Conservation (phyloP, 352 stramenopile species). For the Pythium brachiatum region DNA sequence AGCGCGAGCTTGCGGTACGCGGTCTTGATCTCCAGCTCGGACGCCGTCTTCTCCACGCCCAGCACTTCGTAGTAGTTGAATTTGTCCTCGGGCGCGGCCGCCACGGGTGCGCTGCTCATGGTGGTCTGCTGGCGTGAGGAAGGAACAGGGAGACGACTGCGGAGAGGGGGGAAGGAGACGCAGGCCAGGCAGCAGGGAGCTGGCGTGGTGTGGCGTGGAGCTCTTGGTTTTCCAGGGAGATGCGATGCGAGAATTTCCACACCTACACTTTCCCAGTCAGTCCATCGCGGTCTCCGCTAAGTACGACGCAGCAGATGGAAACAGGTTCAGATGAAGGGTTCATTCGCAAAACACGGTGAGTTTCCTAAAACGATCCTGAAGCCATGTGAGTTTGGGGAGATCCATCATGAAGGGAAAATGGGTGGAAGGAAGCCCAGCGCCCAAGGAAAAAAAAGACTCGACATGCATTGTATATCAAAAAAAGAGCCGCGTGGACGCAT, state of each 20-base stretch:
- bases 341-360: slow-evolving; percentile 9
- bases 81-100: slow-evolving; percentile 47
- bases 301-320: slow-evolving; percentile 7
- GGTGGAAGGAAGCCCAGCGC: slow-evolving; percentile 7
- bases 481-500: slow-evolving; percentile 7
- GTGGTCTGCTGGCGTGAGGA: neutral
- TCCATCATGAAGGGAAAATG: slow-evolving; percentile 15
- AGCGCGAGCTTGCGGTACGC: slow-evolving; percentile 88
- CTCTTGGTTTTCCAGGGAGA: neutral
- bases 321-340: neutral
- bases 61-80: slow-evolving; percentile 88
- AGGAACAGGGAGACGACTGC: neutral
- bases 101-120: slow-evolving; percentile 43
- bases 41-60: slow-evolving; percentile 85
- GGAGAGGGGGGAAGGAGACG: neutral
- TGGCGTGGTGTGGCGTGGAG: neutral
- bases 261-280: slow-evolving; percentile 23
- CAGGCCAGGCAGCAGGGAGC: neutral
- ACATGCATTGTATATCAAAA: slow-evolving; percentile 35
- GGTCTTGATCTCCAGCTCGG: slow-evolving; percentile 88
- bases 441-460: slow-evolving; percentile 6
- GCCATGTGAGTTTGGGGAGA: slow-evolving; percentile 11
- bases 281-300: slow-evolving; percentile 13
- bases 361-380: slow-evolving; percentile 19
- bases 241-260: slow-evolving; percentile 12